Evolutionary conservation across 371 early-diverging fungal species (phyloP).

Genomic region (Lichtheimia corymbifera): DNA sequence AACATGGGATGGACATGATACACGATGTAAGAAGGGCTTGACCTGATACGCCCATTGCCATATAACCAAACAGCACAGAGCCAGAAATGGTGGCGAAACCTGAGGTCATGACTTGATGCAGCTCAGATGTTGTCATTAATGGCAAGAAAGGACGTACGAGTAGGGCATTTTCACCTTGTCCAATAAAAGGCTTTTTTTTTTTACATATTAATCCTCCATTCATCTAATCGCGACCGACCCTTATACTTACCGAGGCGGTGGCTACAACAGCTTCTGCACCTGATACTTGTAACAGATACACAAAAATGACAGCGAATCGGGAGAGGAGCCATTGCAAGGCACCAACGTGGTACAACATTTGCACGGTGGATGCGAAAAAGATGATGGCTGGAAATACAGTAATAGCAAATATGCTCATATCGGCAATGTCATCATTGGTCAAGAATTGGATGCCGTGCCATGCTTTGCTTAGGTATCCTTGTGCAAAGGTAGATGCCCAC

Average conservation of each 20-base stretch:
- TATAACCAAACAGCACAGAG: constrained; percentile 82
- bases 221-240: neutral
- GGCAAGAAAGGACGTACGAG: constrained; percentile 82
- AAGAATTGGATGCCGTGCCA: constrained; percentile 69
- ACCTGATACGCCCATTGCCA: constrained; percentile 68
- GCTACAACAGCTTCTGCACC: constrained; percentile 91
- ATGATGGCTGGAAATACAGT: constrained; percentile 83
- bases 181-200: constrained; percentile 63
- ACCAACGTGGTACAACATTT: constrained; percentile 83
- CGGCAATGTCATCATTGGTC: constrained; percentile 54
- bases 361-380: constrained; percentile 87
- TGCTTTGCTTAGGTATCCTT: constrained; percentile 70
- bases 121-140: constrained; percentile 83
- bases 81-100: constrained; percentile 92
- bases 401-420: constrained; percentile 60
- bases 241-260: constrained; percentile 62
- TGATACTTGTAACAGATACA: constrained; percentile 74
- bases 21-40: constrained; percentile 78
- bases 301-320: constrained; percentile 70
- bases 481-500: constrained; percentile 69
- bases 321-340: constrained; percentile 82
- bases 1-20: constrained; percentile 92
- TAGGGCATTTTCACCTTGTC: constrained; percentile 85
- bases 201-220: neutral
- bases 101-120: constrained; percentile 90